Evolutionary conservation across 805 yeast species (phyloP), one percentile per base, ranked within the genome.

Genomic region (Monosporozyma siamensis): DNA sequence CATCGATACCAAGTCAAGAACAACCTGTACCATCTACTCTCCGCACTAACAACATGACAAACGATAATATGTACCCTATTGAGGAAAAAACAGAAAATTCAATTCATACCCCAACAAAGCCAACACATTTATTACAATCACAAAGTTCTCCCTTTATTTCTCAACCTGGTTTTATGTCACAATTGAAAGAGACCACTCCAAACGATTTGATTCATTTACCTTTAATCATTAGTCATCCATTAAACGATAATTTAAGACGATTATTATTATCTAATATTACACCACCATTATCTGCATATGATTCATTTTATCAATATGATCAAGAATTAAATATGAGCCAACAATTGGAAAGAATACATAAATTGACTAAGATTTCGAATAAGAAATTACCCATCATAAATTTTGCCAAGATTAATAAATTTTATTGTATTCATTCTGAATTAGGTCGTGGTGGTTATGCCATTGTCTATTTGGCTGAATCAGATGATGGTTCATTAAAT

Each of bases 391-490:
- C 62, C 7, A 56, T 57, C 6, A 65, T 61, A 52, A 50, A 54
- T 52, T 48, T 62, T 38, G 56, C 64, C 42, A 58, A 56, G 31
- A 61, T 64, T 2, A 50, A 55, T 34, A 66, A 61, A 39, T 45
- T 60, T 8, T 60, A 59, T 55, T 52, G 71, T 63, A 43, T 63
- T 55, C 22, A 65, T 51, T 45, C 53, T 38, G 75, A 77, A 52
- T 62, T 88, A 10, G 95, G 95, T 0, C 74, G 72, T 52, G 94
- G 95, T n/a, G 92, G 89, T 0, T 80, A 69, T 63, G 94, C 89
- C 0, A 70, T 76, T 2, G 95, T 86, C 0, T 86, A 77, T 55
- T 64, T 86, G 18, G 79, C 83, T 1, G 89, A 83, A 56, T 66
- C 71, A 10, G 70, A 75, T 46, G 58, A 62, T 7, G 86, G 84